phyloP scores from a whole-genome alignment of 2,329 filamentous ascomycete genomes.

The Neurospora sp. region DNA sequence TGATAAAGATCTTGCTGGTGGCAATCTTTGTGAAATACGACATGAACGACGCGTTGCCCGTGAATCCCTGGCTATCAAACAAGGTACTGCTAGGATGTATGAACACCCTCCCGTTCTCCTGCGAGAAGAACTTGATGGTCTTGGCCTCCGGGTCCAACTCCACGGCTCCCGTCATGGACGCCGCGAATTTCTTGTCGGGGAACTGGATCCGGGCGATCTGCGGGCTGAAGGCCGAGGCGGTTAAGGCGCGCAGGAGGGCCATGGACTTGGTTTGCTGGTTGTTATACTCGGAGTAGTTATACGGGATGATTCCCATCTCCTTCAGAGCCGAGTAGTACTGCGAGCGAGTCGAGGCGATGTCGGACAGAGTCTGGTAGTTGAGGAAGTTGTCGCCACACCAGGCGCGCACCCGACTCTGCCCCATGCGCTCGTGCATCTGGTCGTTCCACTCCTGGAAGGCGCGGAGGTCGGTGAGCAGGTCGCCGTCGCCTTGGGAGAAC shows the following conservation, averaged over 20 bases:
- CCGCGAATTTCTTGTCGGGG: slow-evolving; percentile 90
- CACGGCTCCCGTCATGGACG: slow-evolving; percentile 77
- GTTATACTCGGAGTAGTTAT: slow-evolving; percentile 12
- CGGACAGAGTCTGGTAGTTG: slow-evolving; percentile 70
- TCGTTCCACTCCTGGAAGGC: slow-evolving; percentile 77
- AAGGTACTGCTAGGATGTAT: slow-evolving; percentile 83
- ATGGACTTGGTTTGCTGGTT: slow-evolving; percentile 24
- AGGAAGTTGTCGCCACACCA: slow-evolving; percentile 87
- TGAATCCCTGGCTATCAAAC: slow-evolving; percentile 73
- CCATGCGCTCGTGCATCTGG: slow-evolving; percentile 42
- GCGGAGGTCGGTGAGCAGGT: slow-evolving; percentile 76
- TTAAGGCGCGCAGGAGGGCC: slow-evolving; percentile 56
- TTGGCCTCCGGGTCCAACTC: slow-evolving; percentile 87
- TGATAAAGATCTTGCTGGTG: slow-evolving; percentile 83
- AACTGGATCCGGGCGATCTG: slow-evolving; percentile 89
- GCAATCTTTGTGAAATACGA: slow-evolving; percentile 88
- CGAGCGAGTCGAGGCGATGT: slow-evolving; percentile 76
- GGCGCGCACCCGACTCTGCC: slow-evolving; percentile 53
- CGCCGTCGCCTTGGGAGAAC: slow-evolving; percentile 73
- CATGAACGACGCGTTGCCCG: slow-evolving; percentile 66
- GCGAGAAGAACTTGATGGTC: slow-evolving; percentile 86
- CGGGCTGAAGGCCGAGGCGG: slow-evolving; percentile 67
- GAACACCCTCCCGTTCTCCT: slow-evolving; percentile 80
- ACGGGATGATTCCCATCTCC: slow-evolving; percentile 63
- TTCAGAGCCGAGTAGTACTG: slow-evolving; percentile 81